Evolutionary conservation across 768 basidiomycete genomes (phyloP).

Genomic region (Leccinellum rugosiceps): DNA sequence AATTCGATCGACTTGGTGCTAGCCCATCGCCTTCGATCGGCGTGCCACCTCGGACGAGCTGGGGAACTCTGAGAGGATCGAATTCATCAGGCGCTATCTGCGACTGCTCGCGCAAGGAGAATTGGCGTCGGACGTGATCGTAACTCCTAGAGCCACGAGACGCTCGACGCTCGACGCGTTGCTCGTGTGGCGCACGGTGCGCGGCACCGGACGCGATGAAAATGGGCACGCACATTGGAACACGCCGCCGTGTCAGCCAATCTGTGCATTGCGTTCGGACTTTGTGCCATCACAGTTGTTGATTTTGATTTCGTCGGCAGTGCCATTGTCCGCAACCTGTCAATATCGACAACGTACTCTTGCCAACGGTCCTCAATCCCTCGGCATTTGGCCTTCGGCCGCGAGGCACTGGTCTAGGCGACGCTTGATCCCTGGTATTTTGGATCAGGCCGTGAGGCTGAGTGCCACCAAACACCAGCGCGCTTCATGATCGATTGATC

Average conservation of each 20-base stretch:
- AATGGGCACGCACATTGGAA: not conserved
- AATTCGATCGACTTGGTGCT: not conserved
- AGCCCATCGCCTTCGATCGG: not conserved
- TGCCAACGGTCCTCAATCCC: not conserved
- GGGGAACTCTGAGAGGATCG: not conserved
- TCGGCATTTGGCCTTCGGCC: not conserved
- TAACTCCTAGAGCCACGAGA: not conserved
- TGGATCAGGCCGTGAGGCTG: too few species aligned
- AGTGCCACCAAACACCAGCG: not conserved
- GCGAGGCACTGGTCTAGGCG: not conserved
- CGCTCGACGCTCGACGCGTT: not conserved
- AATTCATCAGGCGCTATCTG: not conserved
- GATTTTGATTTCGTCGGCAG: not conserved
- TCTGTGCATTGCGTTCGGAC: not conserved
- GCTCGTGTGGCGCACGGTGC: not conserved
- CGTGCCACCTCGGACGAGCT: not conserved
- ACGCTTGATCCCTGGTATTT: not conserved
- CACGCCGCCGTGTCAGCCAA: not conserved
- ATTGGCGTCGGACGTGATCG: not conserved
- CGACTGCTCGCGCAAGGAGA: not conserved
- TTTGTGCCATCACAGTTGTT: not conserved
- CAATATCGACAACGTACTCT: not conserved
- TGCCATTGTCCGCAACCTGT: not conserved
- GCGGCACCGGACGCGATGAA: not conserved
- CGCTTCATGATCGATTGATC: not conserved